Conservation (phyloP, 1,139 yeast genomes). For the Yamadazyma sp. region DNA sequence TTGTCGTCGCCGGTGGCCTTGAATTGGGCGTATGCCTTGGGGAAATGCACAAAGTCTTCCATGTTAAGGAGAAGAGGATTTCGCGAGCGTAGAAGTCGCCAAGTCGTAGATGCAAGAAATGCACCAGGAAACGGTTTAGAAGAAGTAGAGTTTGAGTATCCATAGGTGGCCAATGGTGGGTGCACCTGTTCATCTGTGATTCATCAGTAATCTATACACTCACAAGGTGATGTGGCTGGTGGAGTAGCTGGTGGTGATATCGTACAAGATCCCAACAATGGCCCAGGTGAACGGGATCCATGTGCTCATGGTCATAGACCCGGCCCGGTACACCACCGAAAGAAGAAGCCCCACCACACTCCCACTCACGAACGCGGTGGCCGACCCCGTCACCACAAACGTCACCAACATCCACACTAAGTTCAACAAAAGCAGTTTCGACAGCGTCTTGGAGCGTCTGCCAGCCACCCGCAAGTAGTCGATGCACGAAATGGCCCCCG, state of each 20-base stretch:
- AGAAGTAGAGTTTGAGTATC: no score
- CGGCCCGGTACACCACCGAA: slow-evolving; percentile 72
- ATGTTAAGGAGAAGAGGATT: slow-evolving; percentile 1
- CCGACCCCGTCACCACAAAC: slow-evolving; percentile 54
- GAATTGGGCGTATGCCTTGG: slow-evolving; percentile 13
- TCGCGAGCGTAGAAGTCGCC: background rate
- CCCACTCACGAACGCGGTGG: slow-evolving; percentile 71
- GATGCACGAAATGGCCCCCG: slow-evolving; percentile 64
- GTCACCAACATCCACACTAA: slow-evolving; percentile 39
- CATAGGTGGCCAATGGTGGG: no score
- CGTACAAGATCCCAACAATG: slow-evolving; percentile 61
- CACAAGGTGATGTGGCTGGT: slow-evolving; percentile 39
- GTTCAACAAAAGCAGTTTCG: slow-evolving; percentile 2
- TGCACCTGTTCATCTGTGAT: no score
- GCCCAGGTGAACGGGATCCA: slow-evolving; percentile 93
- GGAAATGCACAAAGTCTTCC: slow-evolving; percentile 14
- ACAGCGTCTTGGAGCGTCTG: slow-evolving; percentile 4
- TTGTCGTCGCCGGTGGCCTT: slow-evolving; percentile 6
- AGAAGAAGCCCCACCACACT: slow-evolving; percentile 68
- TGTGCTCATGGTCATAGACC: slow-evolving; percentile 79
- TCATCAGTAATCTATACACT: no score
- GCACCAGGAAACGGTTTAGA: no score
- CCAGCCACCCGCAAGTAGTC: slow-evolving; percentile 23
- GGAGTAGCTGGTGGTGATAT: slow-evolving; percentile 63
- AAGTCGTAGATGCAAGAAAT: no score